phyloP scores from a whole-genome alignment of 2,329 filamentous ascomycete species.

The Ceratocystis albifundus region DNA sequence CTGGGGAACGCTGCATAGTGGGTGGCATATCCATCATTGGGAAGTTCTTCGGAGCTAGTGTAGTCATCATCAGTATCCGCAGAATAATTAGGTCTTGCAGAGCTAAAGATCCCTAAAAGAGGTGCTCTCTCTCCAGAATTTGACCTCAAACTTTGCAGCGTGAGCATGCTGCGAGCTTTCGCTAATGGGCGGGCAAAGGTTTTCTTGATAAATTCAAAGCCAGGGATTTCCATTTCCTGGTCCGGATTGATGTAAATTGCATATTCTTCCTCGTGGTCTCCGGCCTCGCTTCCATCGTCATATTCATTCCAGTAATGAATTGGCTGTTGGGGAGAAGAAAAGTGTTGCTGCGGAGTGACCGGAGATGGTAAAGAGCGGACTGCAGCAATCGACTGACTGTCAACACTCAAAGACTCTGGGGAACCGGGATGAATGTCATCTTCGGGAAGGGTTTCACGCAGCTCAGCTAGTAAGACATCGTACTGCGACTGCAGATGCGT shows the following conservation, averaged over 20 bases:
- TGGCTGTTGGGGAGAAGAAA: background rate
- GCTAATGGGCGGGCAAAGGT: slow-evolving; percentile 41
- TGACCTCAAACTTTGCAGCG: slow-evolving; percentile 12
- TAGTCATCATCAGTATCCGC: slow-evolving; percentile 32
- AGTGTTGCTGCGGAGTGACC: slow-evolving; percentile 26
- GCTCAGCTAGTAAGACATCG: slow-evolving; percentile 38
- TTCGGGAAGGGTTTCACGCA: slow-evolving; percentile 38
- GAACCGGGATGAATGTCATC: slow-evolving; percentile 33
- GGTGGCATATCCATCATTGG: slow-evolving; percentile 40
- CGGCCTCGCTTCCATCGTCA: slow-evolving; percentile 62
- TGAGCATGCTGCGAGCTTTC: slow-evolving; percentile 43
- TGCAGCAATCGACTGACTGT: slow-evolving; percentile 15
- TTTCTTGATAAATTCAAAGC: slow-evolving; percentile 47
- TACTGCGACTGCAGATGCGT: slow-evolving; percentile 40
- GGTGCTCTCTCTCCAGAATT: slow-evolving; percentile 28
- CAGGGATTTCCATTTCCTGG: slow-evolving; percentile 47
- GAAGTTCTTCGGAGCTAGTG: slow-evolving; percentile 43
- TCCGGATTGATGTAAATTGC: slow-evolving; percentile 65
- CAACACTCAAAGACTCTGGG: slow-evolving; percentile 29
- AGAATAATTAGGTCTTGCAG: slow-evolving; percentile 1
- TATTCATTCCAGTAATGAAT: slow-evolving; percentile 75
- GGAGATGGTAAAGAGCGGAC: background rate
- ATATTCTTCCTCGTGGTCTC: slow-evolving; percentile 51
- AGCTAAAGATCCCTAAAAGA: slow-evolving; percentile 26
- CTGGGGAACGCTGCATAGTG: slow-evolving; percentile 45